A percentile compares a stretch with the other conserved stretches of the same genome.
These are phyloP conservation scores for Meyerozyma elateridarum DNA, from an alignment of 1,139 yeast species.

Conservation along the genomic window DNA sequence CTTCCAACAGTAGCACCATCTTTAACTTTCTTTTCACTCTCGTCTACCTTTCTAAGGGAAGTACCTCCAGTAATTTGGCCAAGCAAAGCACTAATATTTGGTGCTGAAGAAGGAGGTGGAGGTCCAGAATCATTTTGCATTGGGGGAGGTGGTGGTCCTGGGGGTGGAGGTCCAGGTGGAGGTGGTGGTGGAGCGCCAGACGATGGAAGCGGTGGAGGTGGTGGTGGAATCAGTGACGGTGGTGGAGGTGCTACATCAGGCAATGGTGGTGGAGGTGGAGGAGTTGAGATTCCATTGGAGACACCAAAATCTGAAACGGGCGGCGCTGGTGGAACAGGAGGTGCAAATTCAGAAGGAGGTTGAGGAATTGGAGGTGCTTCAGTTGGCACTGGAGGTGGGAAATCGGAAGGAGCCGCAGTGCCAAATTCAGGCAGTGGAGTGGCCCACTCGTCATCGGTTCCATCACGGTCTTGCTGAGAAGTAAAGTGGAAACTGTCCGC, in stretches of 20 bases:
- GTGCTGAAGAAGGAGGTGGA: slow-evolving; percentile 23
- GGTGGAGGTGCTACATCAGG: slow-evolving; percentile 13
- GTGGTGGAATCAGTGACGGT: slow-evolving; percentile 17
- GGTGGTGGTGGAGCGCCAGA: slow-evolving; percentile 14
- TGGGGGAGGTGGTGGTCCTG: slow-evolving; percentile 27
- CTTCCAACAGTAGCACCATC: slow-evolving; percentile 47
- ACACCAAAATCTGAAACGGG: background rate
- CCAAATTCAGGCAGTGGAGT: slow-evolving; percentile 13
- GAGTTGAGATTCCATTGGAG: too few relatives aligned
- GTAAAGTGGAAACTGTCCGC: too few relatives aligned
- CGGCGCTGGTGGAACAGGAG: slow-evolving; percentile 15
- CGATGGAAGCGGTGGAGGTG: slow-evolving; percentile 18
- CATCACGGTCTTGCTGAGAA: too few relatives aligned
- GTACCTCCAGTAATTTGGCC: slow-evolving; percentile 56
- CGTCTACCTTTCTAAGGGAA: slow-evolving; percentile 45
- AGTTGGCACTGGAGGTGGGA: slow-evolving; percentile 12
- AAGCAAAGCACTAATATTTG: slow-evolving; percentile 43
- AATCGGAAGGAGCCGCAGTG: too few relatives aligned
- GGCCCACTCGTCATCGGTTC: slow-evolving; percentile 13
- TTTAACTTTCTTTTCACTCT: slow-evolving; percentile 39
- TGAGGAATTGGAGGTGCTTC: slow-evolving; percentile 8
- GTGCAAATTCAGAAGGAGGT: slow-evolving; percentile 16
- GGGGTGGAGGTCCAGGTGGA: slow-evolving; percentile 17
- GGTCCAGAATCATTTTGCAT: background rate
- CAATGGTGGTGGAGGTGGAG: slow-evolving; percentile 31